These are phyloP conservation scores for Hygrophoropsis aurantiaca DNA, from an alignment of 768 basidiomycete species.

Conservation along the genomic window DNA sequence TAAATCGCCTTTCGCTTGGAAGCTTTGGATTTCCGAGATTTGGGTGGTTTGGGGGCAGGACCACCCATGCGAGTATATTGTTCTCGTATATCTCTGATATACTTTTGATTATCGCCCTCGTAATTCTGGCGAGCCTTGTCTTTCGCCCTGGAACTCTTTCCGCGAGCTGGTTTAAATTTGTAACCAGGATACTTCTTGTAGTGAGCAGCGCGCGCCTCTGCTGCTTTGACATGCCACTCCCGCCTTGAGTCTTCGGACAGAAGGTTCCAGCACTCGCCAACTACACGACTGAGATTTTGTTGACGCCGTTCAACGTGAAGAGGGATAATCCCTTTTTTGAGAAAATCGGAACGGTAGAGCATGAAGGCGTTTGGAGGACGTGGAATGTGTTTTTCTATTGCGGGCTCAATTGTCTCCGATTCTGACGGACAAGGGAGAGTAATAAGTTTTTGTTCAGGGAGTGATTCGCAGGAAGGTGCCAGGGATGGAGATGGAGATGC, in stretches of 20 bases:
- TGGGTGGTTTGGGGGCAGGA: slow-evolving; percentile 36
- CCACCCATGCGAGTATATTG: slow-evolving; percentile 31
- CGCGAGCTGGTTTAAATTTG: slow-evolving; percentile 26
- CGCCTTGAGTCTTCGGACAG: slow-evolving; percentile 34
- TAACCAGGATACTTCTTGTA: slow-evolving; percentile 26
- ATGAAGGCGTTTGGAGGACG: slow-evolving; percentile 60
- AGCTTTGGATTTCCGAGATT: slow-evolving; percentile 27
- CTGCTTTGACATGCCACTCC: slow-evolving; percentile 35
- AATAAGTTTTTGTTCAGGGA: slow-evolving; percentile 4
- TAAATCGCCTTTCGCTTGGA: slow-evolving; percentile 13
- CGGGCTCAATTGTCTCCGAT: not conserved
- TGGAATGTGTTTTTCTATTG: slow-evolving; percentile 34
- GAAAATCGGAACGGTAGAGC: slow-evolving; percentile 52
- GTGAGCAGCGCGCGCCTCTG: slow-evolving; percentile 25
- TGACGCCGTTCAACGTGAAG: slow-evolving; percentile 49
- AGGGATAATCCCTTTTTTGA: slow-evolving; percentile 42
- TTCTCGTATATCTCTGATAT: slow-evolving; percentile 35
- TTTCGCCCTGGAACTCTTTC: slow-evolving; percentile 23
- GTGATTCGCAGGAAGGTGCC: not conserved
- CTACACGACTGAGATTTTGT: slow-evolving; percentile 53
- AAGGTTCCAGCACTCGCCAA: slow-evolving; percentile 52
- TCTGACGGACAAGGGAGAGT: not conserved
- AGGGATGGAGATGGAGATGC: not conserved
- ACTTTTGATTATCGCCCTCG: slow-evolving; percentile 20
- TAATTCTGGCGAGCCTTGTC: slow-evolving; percentile 21